Evolutionary conservation across 2,329 filamentous ascomycete species (phyloP).

Genomic region (Aspergillus floridensis): DNA sequence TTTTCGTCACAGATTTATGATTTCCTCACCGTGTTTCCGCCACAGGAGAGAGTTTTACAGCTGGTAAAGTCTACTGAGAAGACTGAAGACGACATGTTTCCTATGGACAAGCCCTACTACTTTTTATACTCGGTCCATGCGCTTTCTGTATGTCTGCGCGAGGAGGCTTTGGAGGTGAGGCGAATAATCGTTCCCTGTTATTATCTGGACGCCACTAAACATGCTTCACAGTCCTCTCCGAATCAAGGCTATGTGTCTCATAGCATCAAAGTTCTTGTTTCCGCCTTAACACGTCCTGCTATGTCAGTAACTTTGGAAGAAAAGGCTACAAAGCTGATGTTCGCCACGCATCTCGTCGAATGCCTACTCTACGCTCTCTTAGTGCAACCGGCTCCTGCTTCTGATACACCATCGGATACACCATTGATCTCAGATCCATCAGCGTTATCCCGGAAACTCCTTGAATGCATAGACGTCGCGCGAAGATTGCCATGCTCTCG

Average conservation of each 20-base stretch:
- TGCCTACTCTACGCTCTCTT: conserved; percentile 56
- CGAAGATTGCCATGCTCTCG: conserved; percentile 16
- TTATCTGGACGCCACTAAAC: conserved; percentile 9
- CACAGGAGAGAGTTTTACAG: conserved; percentile 60
- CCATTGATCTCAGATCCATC: conserved; percentile 35
- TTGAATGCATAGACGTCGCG: conserved; percentile 35
- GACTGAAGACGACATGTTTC: conserved; percentile 64
- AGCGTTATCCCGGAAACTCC: conserved; percentile 35
- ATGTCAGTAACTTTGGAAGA: conserved; percentile 49
- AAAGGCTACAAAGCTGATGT: conserved; percentile 47
- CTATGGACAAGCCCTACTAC: conserved; percentile 66
- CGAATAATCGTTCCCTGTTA: background rate
- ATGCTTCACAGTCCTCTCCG: conserved; percentile 28
- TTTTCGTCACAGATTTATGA: conserved; percentile 57
- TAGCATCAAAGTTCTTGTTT: conserved; percentile 55
- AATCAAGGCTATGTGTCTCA: conserved; percentile 41
- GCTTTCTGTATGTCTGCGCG: conserved; percentile 60
- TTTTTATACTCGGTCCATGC: conserved; percentile 70
- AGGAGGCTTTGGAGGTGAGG: conserved; percentile 40
- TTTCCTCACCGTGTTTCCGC: conserved; percentile 69
- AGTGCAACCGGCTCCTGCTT: conserved; percentile 28
- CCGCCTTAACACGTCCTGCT: conserved; percentile 59
- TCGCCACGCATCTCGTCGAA: conserved; percentile 57
- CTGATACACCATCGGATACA: conserved; percentile 28
- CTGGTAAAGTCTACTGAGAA: conserved; percentile 56